Base-by-base conservation (phyloP, 495 filamentous ascomycete genomes). In the Talaromyces nanjingensis region DNA sequence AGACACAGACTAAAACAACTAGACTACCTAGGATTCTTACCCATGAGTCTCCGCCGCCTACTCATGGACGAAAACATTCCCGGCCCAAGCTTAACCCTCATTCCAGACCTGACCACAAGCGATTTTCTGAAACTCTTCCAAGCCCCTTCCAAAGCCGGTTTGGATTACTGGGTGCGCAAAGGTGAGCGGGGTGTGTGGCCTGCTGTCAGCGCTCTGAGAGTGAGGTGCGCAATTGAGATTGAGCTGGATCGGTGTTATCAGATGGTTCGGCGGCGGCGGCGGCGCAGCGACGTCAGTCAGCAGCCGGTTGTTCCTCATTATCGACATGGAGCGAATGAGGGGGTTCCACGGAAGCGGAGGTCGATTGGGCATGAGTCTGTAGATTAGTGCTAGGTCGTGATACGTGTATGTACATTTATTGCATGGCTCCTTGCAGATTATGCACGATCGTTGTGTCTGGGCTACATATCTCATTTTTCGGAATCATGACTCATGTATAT, bases 111-210 rank as follows among this genome's bases (percentile, higher is more conserved):
- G 5, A 84, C 82, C 9, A 72, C 86, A 2, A 69, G 74, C 3
- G 93, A 97, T 69, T 89, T 97, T 64, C 70, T 86, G 3, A 84
- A 86, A 33, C 76, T 98, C 49, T 81, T 97, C 34, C 89, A 94
- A 67, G 90, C 86, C 29, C 93, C 93, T 4, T 93, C 87, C 18
- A 80, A 83, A 58, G 84, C 87, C 62, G 85, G 86, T 24, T 75
- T 97, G 11, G 86, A 91, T 27, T 88, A 93, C 65, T 97, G 93
- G 93, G 91, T 93, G 63, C 71, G 87, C 20, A 81, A 89, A 49
- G 93, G 93, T 7, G 93, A 97, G 76, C 74, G 89, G 45, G 91
- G 89, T 61, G 91, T 96, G 0, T 98, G 93, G 93, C 93, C 93
- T 4, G 91, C 91, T n/a, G 84, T 96, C 53, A 85, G 85, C 29